Conservation (phyloP, 148 eudicot genomes). For the Rhododendron mucronatum region DNA sequence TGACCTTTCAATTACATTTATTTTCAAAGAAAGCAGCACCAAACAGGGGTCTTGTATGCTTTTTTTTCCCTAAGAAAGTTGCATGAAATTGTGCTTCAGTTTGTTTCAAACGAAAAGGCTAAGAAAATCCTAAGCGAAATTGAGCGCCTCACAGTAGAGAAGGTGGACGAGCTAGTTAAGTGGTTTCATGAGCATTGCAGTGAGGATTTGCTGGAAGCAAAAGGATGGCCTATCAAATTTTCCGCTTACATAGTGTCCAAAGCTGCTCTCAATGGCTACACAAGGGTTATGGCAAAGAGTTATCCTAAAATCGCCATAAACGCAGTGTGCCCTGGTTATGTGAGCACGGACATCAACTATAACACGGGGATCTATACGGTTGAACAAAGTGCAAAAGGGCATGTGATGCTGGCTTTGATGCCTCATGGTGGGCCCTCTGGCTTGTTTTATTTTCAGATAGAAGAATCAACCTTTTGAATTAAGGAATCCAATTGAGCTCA, state of each 20-base stretch:
- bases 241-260: conserved; percentile 18
- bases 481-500: background rate
- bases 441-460: no score
- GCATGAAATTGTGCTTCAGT: background rate
- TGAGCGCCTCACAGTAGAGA: conserved; percentile 33
- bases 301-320: background rate
- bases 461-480: no score
- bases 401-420: no score
- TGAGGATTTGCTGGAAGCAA: conserved; percentile 17
- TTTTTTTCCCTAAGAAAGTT: background rate
- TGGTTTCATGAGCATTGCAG: conserved; percentile 27
- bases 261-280: conserved; percentile 15
- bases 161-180: conserved; percentile 24
- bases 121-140: conserved; percentile 17
- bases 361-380: no score
- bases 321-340: conserved; percentile 1
- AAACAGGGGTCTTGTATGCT: background rate
- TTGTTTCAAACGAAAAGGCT: conserved; percentile 9
- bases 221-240: conserved; percentile 15
- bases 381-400: no score
- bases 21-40: background rate
- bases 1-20: no score
- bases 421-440: no score
- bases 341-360: no score
- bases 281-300: conserved; percentile 2